Evolutionary conservation across 2,329 filamentous ascomycete genomes (phyloP).

Genomic region (Emmonsiellopsis sp.): DNA sequence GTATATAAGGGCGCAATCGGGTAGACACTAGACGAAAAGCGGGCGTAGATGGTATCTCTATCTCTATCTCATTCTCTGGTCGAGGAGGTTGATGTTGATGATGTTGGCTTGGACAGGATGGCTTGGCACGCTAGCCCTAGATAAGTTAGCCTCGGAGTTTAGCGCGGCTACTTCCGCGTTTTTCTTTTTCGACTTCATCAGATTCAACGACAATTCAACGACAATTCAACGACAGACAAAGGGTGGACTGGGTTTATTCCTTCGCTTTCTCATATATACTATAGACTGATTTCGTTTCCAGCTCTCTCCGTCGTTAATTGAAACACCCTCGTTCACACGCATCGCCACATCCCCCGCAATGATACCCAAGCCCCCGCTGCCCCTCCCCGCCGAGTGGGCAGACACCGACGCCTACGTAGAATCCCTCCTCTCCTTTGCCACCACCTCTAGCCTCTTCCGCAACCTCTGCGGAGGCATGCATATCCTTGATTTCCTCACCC

Average conservation of each 20-base stretch:
- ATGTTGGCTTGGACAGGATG: conserved; percentile 3
- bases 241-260: neutral
- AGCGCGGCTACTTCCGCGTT: too few relatives aligned
- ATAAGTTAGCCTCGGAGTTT: too few relatives aligned
- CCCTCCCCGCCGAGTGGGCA: conserved; percentile 60
- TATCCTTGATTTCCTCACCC: conserved; percentile 91
- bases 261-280: too few relatives aligned
- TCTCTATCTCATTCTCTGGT: too few relatives aligned
- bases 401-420: conserved; percentile 69
- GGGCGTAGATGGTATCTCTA: too few relatives aligned
- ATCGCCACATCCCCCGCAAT: conserved; percentile 22
- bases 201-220: too few relatives aligned
- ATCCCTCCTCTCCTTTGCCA: conserved; percentile 66
- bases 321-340: neutral
- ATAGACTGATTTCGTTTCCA: neutral
- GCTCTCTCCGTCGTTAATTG: neutral
- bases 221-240: neutral
- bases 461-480: conserved; percentile 95
- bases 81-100: neutral
- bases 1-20: neutral
- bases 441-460: conserved; percentile 66
- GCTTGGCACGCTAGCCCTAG: too few relatives aligned
- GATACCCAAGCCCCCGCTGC: conserved; percentile 49
- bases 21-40: too few relatives aligned
- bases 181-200: too few relatives aligned